phyloP scores from a whole-genome alignment of 371 early-diverging fungal species.

The Chytridium lagenaria region DNA sequence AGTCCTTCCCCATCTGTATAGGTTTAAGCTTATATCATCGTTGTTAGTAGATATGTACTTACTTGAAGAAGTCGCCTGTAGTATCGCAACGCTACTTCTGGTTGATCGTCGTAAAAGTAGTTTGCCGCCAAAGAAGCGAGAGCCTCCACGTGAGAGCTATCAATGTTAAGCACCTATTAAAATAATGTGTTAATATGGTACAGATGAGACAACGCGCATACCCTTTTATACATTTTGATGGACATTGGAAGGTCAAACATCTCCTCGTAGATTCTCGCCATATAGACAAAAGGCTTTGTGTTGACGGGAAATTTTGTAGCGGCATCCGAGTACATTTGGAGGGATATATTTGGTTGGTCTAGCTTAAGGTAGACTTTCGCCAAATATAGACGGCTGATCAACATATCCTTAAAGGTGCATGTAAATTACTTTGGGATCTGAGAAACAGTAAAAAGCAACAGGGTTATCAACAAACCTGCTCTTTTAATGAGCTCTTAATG shows the following conservation, averaged over 20 bases:
- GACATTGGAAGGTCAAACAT: conserved; percentile 19
- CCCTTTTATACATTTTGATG: conserved; percentile 21
- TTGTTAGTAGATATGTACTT: too few species aligned
- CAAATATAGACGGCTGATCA: conserved; percentile 30
- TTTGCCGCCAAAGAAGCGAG: conserved; percentile 29
- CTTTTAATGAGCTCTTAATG: conserved; percentile 31
- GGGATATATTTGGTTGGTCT: conserved; percentile 25
- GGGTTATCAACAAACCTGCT: conserved; percentile 28
- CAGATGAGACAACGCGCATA: background rate
- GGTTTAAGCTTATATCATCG: background rate
- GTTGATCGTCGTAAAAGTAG: conserved; percentile 35
- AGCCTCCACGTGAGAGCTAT: conserved; percentile 33
- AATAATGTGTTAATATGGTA: background rate
- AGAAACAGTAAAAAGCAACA: background rate
- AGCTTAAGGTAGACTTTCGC: conserved; percentile 26
- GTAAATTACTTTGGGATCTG: background rate
- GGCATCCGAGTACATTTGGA: conserved; percentile 23
- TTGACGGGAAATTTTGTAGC: conserved; percentile 5
- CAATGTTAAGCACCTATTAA: conserved; percentile 30
- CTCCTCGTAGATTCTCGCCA: conserved; percentile 33
- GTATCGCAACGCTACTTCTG: conserved; percentile 36
- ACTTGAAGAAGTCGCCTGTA: conserved; percentile 34
- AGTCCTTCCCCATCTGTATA: conserved; percentile 17
- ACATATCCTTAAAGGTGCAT: conserved; percentile 19
- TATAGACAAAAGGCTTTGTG: conserved; percentile 5